These are phyloP conservation scores for Lepidium africanum DNA, from an alignment of 345 rosid genomes.

Conservation along the genomic window DNA sequence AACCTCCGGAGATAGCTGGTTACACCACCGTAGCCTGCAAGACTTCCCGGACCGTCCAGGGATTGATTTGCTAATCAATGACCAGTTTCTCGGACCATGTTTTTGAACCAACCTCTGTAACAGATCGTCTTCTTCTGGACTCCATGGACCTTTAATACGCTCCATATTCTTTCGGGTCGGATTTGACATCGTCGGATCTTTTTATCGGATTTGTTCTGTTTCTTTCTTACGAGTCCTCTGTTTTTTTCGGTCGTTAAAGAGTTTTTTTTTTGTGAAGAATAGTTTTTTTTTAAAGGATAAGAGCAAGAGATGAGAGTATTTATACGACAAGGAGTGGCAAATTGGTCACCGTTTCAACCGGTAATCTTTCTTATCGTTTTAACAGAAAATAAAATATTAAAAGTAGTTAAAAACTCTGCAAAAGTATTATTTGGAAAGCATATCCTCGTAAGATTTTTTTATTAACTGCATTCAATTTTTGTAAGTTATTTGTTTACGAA, in stretches of 20 bases:
- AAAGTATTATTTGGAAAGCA: neutral
- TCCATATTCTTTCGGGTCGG: conserved; percentile 38
- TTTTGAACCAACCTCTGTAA: conserved; percentile 54
- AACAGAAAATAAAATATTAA: neutral
- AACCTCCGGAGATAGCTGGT: conserved; percentile 91
- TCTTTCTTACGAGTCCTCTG: neutral
- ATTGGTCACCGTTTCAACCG: conserved; percentile 25
- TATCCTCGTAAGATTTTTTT: neutral
- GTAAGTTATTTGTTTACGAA: neutral
- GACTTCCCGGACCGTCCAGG: conserved; percentile 92
- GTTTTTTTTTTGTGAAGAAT: neutral
- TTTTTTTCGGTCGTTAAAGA: neutral
- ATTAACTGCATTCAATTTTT: neutral
- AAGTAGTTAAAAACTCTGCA: neutral
- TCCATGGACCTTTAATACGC: conserved; percentile 97
- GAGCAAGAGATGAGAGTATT: conserved; percentile 17
- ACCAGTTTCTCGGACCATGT: conserved; percentile 94
- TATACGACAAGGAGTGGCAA: conserved; percentile 22
- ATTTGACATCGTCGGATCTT: conserved; percentile 10
- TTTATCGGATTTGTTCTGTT: neutral
- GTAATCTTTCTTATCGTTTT: conserved; percentile 10
- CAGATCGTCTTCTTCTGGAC: conserved; percentile 88
- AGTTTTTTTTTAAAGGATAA: conserved; percentile 26
- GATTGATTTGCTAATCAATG: conserved; percentile 84
- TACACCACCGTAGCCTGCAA: conserved; percentile 90